Evolutionary conservation across 441 rosid species (phyloP).

Genomic region (Manihot esculenta): DNA sequence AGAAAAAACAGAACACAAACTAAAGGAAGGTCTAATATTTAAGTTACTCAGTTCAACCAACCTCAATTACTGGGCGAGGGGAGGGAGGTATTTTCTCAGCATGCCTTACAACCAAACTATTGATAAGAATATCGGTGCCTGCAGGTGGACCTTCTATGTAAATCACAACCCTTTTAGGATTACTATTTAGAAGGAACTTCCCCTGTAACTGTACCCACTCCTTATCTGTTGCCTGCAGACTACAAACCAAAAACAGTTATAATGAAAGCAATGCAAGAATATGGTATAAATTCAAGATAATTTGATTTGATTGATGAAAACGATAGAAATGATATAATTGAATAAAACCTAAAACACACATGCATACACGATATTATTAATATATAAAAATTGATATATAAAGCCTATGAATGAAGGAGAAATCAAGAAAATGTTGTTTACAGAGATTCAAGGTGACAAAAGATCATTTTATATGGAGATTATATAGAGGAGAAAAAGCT

Average conservation of each 20-base stretch:
- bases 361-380: not conserved
- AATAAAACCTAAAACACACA: not conserved
- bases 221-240: slow-evolving; percentile 76
- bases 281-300: not conserved
- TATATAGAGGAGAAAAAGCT: slow-evolving; percentile 26
- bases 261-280: slow-evolving; percentile 6
- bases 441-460: too few species aligned
- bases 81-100: slow-evolving; percentile 68
- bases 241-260: slow-evolving; percentile 22
- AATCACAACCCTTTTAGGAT: slow-evolving; percentile 58
- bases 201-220: slow-evolving; percentile 79
- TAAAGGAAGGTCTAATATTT: not conserved
- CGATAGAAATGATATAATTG: not conserved
- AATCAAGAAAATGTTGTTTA: not conserved
- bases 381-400: slow-evolving; percentile 1
- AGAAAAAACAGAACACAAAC: too few species aligned
- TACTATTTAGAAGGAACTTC: slow-evolving; percentile 72
- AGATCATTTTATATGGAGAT: not conserved
- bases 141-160: slow-evolving; percentile 92
- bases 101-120: slow-evolving; percentile 61
- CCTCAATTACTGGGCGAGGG: slow-evolving; percentile 66
- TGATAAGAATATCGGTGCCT: slow-evolving; percentile 79
- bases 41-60: slow-evolving; percentile 25
- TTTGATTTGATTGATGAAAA: slow-evolving; percentile 5
- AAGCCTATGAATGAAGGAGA: not conserved